A percentile compares a stretch with the other conserved stretches of the same genome.
These are phyloP conservation scores for Testicularia cyperi DNA, from an alignment of 1,284 basidiomycete species.

Conservation along the genomic window DNA sequence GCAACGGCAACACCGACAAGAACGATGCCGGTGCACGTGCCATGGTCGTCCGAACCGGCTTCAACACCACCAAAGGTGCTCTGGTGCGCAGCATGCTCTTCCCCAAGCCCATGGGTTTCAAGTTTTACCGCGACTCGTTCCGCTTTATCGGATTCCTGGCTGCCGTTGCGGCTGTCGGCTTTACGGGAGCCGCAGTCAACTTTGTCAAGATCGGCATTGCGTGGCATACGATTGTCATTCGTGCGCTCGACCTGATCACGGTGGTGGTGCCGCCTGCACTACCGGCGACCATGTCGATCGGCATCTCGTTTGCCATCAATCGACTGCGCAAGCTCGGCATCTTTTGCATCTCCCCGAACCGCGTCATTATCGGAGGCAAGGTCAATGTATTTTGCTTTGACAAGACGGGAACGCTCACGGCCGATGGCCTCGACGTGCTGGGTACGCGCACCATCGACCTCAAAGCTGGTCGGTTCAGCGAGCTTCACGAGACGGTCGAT, in stretches of 20 bases:
- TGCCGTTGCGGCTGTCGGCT: slow-evolving; percentile 79
- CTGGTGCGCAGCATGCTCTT: slow-evolving; percentile 96
- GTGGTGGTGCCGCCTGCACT: slow-evolving; percentile 96
- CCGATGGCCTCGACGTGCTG: slow-evolving; percentile 95
- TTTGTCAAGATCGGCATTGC: slow-evolving; percentile 81
- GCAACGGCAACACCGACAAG: slow-evolving; percentile 58
- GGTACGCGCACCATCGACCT: slow-evolving; percentile 56
- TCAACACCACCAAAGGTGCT: slow-evolving; percentile 96
- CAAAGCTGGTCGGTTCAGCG: slow-evolving; percentile 74
- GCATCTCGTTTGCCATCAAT: slow-evolving; percentile 90
- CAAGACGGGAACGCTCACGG: slow-evolving; percentile 97
- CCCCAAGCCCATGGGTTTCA: slow-evolving; percentile 89
- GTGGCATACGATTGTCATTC: slow-evolving; percentile 87
- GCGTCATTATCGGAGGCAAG: slow-evolving; percentile 94
- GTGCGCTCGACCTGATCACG: slow-evolving; percentile 95
- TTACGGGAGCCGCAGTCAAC: slow-evolving; percentile 71
- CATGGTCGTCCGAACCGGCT: slow-evolving; percentile 88
- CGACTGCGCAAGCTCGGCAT: slow-evolving; percentile 85
- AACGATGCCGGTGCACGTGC: slow-evolving; percentile 68
- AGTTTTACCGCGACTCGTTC: slow-evolving; percentile 96
- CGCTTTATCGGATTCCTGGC: slow-evolving; percentile 92
- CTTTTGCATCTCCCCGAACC: slow-evolving; percentile 94
- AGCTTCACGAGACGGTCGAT: slow-evolving; percentile 81
- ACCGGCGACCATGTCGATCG: slow-evolving; percentile 95
- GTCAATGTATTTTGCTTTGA: slow-evolving; percentile 98